Conservation (phyloP, 306 rosid genomes). For the Castanopsis chinensis region DNA sequence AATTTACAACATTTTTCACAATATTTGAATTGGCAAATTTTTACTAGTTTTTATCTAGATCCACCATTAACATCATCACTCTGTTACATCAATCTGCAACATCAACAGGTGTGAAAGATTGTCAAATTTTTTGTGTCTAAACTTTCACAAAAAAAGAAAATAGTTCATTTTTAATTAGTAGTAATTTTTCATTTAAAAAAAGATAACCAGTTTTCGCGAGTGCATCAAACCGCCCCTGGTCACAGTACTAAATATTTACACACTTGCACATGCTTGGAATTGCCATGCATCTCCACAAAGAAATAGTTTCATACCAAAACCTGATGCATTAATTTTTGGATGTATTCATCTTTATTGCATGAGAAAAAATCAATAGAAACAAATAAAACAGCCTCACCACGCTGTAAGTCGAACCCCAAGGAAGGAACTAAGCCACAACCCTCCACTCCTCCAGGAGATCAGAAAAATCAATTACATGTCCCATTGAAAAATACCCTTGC, state of each 20-base stretch:
- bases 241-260: too few relatives aligned
- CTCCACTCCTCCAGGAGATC: neutral
- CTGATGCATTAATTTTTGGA: neutral
- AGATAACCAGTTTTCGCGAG: fast-evolving
- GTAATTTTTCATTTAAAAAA: too few relatives aligned
- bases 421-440: neutral
- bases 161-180: too few relatives aligned
- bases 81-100: too few relatives aligned
- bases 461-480: constrained; percentile 13
- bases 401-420: neutral
- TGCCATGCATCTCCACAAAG: neutral
- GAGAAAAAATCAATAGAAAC: constrained; percentile 19
- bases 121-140: too few relatives aligned
- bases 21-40: too few relatives aligned
- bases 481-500: constrained; percentile 3
- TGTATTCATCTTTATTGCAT: constrained; percentile 31
- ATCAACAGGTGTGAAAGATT: too few relatives aligned
- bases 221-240: too few relatives aligned
- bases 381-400: neutral
- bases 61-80: too few relatives aligned
- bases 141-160: too few relatives aligned
- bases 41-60: too few relatives aligned
- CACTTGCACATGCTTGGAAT: neutral
- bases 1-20: too few relatives aligned
- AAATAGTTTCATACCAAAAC: neutral